Evolutionary conservation across 139 green algal genomes (phyloP).

Genomic region (Spirogloea muscicola): DNA sequence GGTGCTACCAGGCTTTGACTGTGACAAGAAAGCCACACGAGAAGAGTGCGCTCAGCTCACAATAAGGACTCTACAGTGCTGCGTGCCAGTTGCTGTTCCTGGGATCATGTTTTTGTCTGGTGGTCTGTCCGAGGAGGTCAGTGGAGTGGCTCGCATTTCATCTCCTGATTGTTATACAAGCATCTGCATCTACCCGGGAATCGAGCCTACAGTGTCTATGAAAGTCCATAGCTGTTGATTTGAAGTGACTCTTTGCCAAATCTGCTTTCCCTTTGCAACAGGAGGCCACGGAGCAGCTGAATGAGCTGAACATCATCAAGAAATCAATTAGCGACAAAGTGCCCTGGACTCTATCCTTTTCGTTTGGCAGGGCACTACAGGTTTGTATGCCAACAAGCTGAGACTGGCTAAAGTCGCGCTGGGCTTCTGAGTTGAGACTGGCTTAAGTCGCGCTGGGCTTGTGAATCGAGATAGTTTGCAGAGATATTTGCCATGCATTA

Average conservation of each 20-base stretch:
- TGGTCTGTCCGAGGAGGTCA: conserved; percentile 68
- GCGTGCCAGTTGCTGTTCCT: conserved; percentile 74
- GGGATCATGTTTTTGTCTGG: conserved; percentile 92
- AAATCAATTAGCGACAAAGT: conserved; percentile 54
- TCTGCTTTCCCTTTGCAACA: conserved; percentile 62
- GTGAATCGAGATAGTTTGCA: too few relatives aligned
- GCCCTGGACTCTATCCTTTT: conserved; percentile 99
- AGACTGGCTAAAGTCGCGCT: too few relatives aligned
- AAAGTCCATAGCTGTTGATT: too few relatives aligned
- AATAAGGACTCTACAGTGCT: conserved; percentile 66
- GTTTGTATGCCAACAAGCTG: too few relatives aligned
- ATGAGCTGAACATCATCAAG: conserved; percentile 64
- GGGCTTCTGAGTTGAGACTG: too few relatives aligned
- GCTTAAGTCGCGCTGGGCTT: too few relatives aligned
- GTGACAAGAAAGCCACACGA: neutral
- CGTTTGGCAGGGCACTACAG: conserved; percentile 94
- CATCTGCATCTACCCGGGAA: neutral
- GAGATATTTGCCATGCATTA: too few relatives aligned
- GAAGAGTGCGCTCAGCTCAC: conserved; percentile 48
- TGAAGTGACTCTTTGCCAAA: too few relatives aligned
- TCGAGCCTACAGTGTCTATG: neutral
- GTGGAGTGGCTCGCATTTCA: neutral
- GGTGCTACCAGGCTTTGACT: conserved; percentile 5
- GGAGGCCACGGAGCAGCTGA: conserved; percentile 76
- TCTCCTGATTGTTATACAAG: neutral